Base-by-base conservation (phyloP, 305 asterid species). In the Fraxinus velutina region DNA sequence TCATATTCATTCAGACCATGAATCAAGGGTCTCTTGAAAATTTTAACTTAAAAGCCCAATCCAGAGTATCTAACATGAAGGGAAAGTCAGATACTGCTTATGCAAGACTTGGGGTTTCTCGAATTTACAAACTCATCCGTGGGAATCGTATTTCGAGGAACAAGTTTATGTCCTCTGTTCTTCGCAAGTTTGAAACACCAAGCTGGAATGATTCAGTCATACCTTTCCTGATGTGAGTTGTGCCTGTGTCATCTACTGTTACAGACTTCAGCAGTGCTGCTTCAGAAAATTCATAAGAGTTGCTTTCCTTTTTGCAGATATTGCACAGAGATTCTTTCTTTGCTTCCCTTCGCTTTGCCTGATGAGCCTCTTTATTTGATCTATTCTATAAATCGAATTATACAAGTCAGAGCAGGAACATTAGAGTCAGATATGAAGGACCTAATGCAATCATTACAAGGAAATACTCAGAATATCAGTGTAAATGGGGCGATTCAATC, bases 361-460 rank as follows among this genome's bases (percentile, higher is more conserved):
- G 99, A 96, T 84, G 99, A 96, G 88, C 99, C 99, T 86, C 98
- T 96, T 71, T 96, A 96, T 90, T 88, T 96, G 87, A 90, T 96
- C 73, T 93, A 93, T 86, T 83, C 92, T 55, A 94, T 96, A 87
- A 96, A 96, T 82, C 96, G 99, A 82, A 88, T 91, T 77, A 92
- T 93, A 72, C 99, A 96, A 93, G 98, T 96, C 81, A 89, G 98
- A 87, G 89, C 98, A 70, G 99, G 99, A 79, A 88, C 89, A 22
- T 82, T 94, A 78, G 99, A 96, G 87, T 92, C 98, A 81, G 92
- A 91, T 90, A 88, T 96, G 92, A 96, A 96, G 90, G 94, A 89
- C 79, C 87, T 88, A 79, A 75, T 96, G 89, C 93, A 91, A 75
- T 81, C 80, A 22, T 86, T 91, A 44, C 98, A 92, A 89, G 93